phyloP scores from a whole-genome alignment of 2,329 filamentous ascomycete species.

The Corynespora cassiicola region DNA sequence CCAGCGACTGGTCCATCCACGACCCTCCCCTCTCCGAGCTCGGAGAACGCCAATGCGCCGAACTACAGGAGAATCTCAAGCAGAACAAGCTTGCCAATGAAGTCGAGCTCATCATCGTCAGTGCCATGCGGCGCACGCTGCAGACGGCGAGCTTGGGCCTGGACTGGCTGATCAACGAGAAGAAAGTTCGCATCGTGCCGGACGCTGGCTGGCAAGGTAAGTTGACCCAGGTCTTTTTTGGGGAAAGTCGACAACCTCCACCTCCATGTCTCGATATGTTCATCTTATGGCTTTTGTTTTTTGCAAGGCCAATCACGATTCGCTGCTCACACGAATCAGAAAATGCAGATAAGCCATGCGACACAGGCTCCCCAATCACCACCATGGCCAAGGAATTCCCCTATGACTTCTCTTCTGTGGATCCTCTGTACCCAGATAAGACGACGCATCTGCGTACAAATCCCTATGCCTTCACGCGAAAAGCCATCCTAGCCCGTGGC shows the following conservation, averaged over 20 bases:
- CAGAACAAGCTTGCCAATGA: conserved; percentile 47
- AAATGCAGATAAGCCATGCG: conserved; percentile 62
- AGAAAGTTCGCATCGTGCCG: conserved; percentile 58
- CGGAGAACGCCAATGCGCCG: conserved; percentile 49
- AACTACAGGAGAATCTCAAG: conserved; percentile 47
- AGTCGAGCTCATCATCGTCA: conserved; percentile 65
- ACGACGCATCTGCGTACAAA: conserved; percentile 47
- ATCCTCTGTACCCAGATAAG: conserved; percentile 70
- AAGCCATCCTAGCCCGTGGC: conserved; percentile 63
- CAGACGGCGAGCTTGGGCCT: conserved; percentile 67
- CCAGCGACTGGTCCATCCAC: conserved; percentile 48
- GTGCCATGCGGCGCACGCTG: conserved; percentile 70
- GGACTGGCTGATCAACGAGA: conserved; percentile 62
- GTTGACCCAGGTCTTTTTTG: too few relatives aligned
- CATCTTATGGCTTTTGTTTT: too few relatives aligned
- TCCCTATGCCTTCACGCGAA: conserved; percentile 61
- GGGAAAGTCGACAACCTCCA: too few relatives aligned
- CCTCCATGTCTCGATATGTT: too few relatives aligned
- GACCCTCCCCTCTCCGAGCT: conserved; percentile 52
- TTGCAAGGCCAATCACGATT: background rate
- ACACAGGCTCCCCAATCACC: conserved; percentile 61
- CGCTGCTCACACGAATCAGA: too few relatives aligned
- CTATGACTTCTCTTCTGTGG: conserved; percentile 64
- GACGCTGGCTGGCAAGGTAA: conserved; percentile 71
- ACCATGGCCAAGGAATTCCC: conserved; percentile 60